Base-by-base conservation (phyloP, 2,329 filamentous ascomycete species). In the Coniosporium uncinatum region DNA sequence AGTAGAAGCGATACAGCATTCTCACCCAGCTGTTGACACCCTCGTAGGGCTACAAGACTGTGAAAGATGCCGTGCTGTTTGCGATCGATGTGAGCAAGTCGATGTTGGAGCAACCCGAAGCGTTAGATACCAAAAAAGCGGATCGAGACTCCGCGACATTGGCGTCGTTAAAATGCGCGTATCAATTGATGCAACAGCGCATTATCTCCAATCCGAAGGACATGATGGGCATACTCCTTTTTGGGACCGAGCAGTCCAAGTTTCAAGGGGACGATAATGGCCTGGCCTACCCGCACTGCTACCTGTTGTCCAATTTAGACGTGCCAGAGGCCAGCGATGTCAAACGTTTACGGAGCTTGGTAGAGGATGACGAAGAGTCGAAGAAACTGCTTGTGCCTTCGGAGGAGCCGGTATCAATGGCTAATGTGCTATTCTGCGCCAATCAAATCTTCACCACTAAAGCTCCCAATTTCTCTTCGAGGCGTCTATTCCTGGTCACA, bases 11-110 rank as follows among this genome's bases (percentile, higher is more conserved):
- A 16, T 19, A 33, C 5, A 40, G 36, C 34, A 32, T 31, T 24
- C 24, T 18, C 6, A 34, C 13, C 22, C 24, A 24, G 27, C 36
- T 22, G 36, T 40, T 5, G 38, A 32, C 20, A 45, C 24, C 21
- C 6, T 8, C 17, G n/a, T 52, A 91, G 88, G 83, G 81, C 62
- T 98, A 93, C 70, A 94, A 90, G 68, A 76, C 84, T 1, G 83
- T 90, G 58, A 96, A 95, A 67, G 93, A 98, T 80, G 93, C 93
- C n/a, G 78, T 97, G n/a, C 75, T 98, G 19, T 91, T 98, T 59
- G 91, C 89, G 14, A 95, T 98, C 54, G 85, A 97, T 49, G 64
- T 97, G 57, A 96, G 86, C 71, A 66, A 79, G 29, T 89, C 88
- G 1, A 98, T 97, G 91, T 70, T 97, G 47, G 69, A 62, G 50